Base-by-base conservation (phyloP, 139 green algal genomes). In the Chlorella sp. region DNA sequence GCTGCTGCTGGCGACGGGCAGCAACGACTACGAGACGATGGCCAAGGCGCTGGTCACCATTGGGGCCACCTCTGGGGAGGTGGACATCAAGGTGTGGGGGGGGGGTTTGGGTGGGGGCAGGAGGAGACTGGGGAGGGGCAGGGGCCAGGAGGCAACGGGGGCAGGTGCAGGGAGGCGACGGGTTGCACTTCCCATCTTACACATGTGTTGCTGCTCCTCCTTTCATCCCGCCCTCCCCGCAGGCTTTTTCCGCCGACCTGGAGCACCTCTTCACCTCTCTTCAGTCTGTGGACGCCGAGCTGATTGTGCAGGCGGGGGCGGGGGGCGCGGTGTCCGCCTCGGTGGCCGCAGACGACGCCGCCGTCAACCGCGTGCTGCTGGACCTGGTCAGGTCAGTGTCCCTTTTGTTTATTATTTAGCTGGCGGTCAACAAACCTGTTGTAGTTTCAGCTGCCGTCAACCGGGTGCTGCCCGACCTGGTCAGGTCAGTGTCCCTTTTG, bases 381-480 rank as follows among this genome's bases (percentile, higher is more conserved):
- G 94, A 98, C 79, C 89, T 99, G 0, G 95, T 98, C 68, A 71
- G 84, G 84, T 81, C 39, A 9, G 60, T n/a, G n/a, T n/a, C n/a
- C n/a, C n/a, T n/a, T n/a, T n/a, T n/a, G n/a, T n/a, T n/a, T n/a
- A n/a, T n/a, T n/a, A n/a, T n/a, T n/a, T n/a, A n/a, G n/a, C n/a
- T n/a, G n/a, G n/a, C n/a, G n/a, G n/a, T n/a, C n/a, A n/a, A n/a
- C n/a, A n/a, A n/a, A n/a, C n/a, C n/a, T n/a, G n/a, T n/a, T n/a
- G n/a, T n/a, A n/a, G n/a, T n/a, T n/a, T n/a, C n/a, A n/a, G 93
- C 94, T 34, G 92, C 96, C 32, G 88, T 99, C 40, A 99, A 99
- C 92, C 90, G 94, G 4, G 88, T 99, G 64, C 91, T 98, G 71
- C 91, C 98, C 71, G 94, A 98, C 79, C 89, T 99, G 0, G 95